Conservation (phyloP, 805 yeast genomes). For the Tetrapisispora pingtungensis region DNA sequence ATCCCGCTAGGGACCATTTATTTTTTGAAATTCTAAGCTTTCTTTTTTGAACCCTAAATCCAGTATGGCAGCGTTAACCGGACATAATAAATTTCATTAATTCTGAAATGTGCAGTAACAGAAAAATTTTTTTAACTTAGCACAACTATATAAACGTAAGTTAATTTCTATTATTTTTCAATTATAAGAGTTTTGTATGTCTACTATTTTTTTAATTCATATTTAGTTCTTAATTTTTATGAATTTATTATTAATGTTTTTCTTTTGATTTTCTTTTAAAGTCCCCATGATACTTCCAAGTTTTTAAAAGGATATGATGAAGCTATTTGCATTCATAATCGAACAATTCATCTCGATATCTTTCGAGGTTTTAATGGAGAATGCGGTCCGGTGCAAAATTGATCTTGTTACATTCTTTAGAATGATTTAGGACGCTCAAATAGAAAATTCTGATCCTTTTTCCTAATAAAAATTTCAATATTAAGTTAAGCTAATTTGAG, state of each 20-base stretch:
- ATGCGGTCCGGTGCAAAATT: conserved; percentile 31
- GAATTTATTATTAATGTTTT: not conserved
- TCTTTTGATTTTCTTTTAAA: conserved; percentile 5
- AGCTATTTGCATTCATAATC: conserved; percentile 27
- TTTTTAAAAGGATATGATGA: conserved; percentile 31
- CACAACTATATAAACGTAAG: no score
- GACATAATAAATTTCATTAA: no score
- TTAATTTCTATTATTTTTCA: no score
- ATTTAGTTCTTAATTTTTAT: no score
- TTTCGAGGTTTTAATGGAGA: conserved; percentile 30
- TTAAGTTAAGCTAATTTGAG: no score
- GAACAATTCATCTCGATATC: conserved; percentile 28
- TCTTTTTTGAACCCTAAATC: no score
- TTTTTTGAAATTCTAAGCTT: conserved; percentile 1
- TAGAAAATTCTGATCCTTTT: conserved; percentile 32
- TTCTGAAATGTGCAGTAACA: no score
- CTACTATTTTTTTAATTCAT: not conserved
- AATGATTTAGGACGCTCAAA: conserved; percentile 27
- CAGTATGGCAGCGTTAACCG: no score
- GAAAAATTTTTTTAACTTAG: no score
- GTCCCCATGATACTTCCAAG: conserved; percentile 31
- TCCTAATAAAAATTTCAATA: no score
- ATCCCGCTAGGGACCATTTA: conserved; percentile 27
- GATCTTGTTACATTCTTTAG: conserved; percentile 31
- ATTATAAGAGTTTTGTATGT: not conserved